Evolutionary conservation across 2,329 filamentous ascomycete genomes (phyloP).

Genomic region (Ramularia collo-cygni): DNA sequence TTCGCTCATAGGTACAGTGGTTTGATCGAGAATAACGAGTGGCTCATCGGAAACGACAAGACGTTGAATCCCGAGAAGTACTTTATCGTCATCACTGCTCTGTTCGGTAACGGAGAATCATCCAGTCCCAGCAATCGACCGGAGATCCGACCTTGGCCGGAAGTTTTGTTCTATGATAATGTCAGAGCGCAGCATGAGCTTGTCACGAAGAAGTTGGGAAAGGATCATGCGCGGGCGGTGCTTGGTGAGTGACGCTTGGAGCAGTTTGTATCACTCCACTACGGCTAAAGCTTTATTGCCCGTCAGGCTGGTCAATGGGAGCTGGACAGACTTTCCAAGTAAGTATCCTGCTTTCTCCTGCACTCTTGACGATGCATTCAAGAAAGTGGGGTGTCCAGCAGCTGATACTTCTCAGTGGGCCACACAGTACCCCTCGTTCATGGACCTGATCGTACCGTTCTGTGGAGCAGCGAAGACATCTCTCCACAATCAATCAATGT

Average conservation of each 20-base stretch:
- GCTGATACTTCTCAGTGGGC: conserved; percentile 25
- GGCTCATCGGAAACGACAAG: conserved; percentile 62
- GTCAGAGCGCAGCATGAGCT: conserved; percentile 60
- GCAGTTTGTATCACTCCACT: no score
- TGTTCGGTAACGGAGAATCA: conserved; percentile 64
- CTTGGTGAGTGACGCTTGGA: conserved; percentile 67
- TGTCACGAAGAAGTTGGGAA: conserved; percentile 55
- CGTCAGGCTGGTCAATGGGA: conserved; percentile 22
- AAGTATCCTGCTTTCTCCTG: no score
- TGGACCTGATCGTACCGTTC: conserved; percentile 60
- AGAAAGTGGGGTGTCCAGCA: no score
- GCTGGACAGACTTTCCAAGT: conserved; percentile 50
- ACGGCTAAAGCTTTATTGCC: no score
- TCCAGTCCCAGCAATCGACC: conserved; percentile 56
- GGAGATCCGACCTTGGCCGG: conserved; percentile 51
- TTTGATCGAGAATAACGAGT: conserved; percentile 63
- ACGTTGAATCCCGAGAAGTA: conserved; percentile 58
- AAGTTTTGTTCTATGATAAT: conserved; percentile 61
- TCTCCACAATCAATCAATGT: conserved; percentile 61
- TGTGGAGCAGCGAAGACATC: conserved; percentile 60
- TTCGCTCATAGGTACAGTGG: no score
- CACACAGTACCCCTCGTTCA: conserved; percentile 45
- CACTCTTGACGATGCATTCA: no score
- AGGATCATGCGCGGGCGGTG: conserved; percentile 56
- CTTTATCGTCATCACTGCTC: conserved; percentile 61